phyloP scores from a whole-genome alignment of 208 protist species.

The Leishmania amazonensis region DNA sequence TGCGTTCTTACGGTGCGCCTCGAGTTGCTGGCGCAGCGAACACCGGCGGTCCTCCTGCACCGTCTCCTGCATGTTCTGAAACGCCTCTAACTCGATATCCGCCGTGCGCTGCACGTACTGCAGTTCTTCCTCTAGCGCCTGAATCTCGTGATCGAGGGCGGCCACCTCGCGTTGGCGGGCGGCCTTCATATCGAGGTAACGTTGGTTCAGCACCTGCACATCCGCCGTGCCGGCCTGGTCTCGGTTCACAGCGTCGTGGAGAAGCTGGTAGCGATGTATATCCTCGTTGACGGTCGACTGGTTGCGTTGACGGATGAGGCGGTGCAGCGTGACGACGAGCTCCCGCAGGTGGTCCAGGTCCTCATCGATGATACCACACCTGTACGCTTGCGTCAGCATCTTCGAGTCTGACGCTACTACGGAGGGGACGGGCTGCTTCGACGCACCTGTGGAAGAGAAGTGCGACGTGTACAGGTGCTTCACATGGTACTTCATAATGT shows the following conservation, averaged over 20 bases:
- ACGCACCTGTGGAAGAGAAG: background rate
- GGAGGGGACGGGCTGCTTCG: background rate
- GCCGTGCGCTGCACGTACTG: slow-evolving; percentile 67
- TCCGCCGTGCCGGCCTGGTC: slow-evolving; percentile 88
- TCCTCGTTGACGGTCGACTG: slow-evolving; percentile 90
- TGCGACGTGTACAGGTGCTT: slow-evolving; percentile 30
- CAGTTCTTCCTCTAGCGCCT: slow-evolving; percentile 73
- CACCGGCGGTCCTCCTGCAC: slow-evolving; percentile 50
- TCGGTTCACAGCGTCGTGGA: slow-evolving; percentile 89
- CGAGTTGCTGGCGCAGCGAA: slow-evolving; percentile 55
- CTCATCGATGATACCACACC: slow-evolving; percentile 40
- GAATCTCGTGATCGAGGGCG: slow-evolving; percentile 63
- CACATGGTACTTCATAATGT: slow-evolving; percentile 33
- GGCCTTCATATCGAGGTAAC: slow-evolving; percentile 77
- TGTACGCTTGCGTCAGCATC: slow-evolving; percentile 21
- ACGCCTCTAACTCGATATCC: slow-evolving; percentile 73
- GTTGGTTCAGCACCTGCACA: slow-evolving; percentile 88
- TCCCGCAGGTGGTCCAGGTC: slow-evolving; percentile 43
- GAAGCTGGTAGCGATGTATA: slow-evolving; percentile 81
- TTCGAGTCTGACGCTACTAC: background rate
- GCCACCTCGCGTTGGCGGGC: slow-evolving; percentile 69
- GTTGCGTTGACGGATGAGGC: slow-evolving; percentile 69
- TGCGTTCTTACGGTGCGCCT: slow-evolving; percentile 45
- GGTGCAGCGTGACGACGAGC: slow-evolving; percentile 47
- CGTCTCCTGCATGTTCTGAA: slow-evolving; percentile 58